Base-by-base conservation (phyloP, 108 stramenopile genomes). In the Mayamaea pseudoterrestris region DNA sequence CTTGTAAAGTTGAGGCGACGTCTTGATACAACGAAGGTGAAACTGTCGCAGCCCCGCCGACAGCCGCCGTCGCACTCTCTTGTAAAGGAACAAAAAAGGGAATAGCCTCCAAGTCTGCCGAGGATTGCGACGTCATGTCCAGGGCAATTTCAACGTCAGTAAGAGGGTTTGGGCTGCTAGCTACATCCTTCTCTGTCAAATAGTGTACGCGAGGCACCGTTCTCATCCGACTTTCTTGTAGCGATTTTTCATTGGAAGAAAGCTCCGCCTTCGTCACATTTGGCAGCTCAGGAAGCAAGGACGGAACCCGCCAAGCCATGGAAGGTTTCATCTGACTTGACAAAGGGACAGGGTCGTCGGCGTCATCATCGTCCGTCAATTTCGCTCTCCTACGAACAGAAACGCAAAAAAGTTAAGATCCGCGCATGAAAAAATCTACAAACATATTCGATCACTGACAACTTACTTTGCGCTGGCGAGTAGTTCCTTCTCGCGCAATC, bases 131-230 rank as follows among this genome's bases (percentile, higher is more conserved):
- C 22, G 71, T 71, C 59, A 85, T 59, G 37, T 90, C 88, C 30
- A 83, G 64, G 13, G 88, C 80, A 47, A 70, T 78, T 44, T 90
- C 88, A 11, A 84, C 66, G 35, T 90, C 83, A 60, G 50, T 82
- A 27, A 90, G 55, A 14, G 73, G 67, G 16, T 63, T 45, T 24
- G 88, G 88, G 30, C 53, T 69, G 47, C 48, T 66, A 1, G 88
- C 83, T 11, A 85, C 76, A 30, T 70, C 53, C 29, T 45, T 51
- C 35, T 83, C 83, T 9, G 80, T 67, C 0, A 44, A 3, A 53
- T 79, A 90, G 11, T 35, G 55, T 24, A 68, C 77, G 23, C 62
- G 63, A 32, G 46, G 16, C 3, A 69, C 68, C 2, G 30, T 58
- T 31, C 52, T 57, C 64, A 80, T 78, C 13, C 87, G 67, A 45